phyloP scores from a whole-genome alignment of 1,139 yeast genomes.

The Debaryomyces robertsiae region DNA sequence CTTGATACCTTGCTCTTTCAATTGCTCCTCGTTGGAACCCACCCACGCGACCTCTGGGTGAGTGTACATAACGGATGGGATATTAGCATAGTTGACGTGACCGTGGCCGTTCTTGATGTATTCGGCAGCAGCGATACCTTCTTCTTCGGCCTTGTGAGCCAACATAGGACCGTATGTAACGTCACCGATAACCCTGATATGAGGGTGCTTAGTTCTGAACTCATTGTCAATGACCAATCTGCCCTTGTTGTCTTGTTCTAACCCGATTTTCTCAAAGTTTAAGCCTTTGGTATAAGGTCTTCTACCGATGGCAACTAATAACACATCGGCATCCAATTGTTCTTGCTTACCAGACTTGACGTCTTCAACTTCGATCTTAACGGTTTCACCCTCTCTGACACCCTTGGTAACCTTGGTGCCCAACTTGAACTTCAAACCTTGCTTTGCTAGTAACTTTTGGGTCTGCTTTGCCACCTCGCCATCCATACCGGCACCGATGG shows the following conservation, averaged over 20 bases:
- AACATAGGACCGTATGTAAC: constrained; percentile 98
- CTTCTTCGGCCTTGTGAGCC: constrained; percentile 99
- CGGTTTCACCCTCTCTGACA: constrained; percentile 83
- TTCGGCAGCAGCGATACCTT: constrained; percentile 98
- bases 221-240: constrained; percentile 93
- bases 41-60: constrained; percentile 99
- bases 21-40: constrained; percentile 94
- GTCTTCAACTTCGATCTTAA: constrained; percentile 85
- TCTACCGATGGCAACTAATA: constrained; percentile 97
- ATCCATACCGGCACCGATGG: constrained; percentile 97
- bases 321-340: constrained; percentile 83
- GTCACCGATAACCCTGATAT: constrained; percentile 97
- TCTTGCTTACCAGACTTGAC: constrained; percentile 84
- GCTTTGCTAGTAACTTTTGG: constrained; percentile 89
- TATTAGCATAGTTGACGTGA: constrained; percentile 96
- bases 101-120: constrained; percentile 92
- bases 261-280: constrained; percentile 83
- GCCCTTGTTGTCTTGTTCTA: constrained; percentile 89
- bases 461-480: constrained; percentile 88
- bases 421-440: constrained; percentile 90
- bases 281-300: constrained; percentile 94
- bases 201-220: constrained; percentile 88
- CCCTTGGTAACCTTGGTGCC: constrained; percentile 91
- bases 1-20: constrained; percentile 89
- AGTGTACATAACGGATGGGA: constrained; percentile 98